Conservation (phyloP, 2,329 filamentous ascomycete genomes). For the Cylindrodendrum hubeiense region DNA sequence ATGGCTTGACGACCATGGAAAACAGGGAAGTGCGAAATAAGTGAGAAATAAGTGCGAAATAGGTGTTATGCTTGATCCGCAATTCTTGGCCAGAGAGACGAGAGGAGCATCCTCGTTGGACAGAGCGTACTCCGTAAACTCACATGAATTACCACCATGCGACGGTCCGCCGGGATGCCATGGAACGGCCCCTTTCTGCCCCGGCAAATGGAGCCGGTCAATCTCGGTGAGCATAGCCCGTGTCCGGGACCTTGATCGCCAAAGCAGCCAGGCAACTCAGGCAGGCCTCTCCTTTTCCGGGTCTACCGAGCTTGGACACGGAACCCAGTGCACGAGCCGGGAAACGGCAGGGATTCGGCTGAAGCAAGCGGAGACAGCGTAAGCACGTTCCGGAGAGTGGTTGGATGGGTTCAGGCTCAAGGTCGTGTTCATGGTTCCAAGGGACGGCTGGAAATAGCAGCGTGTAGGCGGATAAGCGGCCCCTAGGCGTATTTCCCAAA, state of each 20-base stretch:
- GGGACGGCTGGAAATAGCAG: slow-evolving; percentile 7
- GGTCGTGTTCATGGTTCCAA: not conserved
- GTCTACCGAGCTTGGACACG: not conserved
- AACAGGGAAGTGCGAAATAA: not conserved
- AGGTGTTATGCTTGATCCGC: not conserved
- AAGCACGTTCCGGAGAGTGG: slow-evolving; percentile 6
- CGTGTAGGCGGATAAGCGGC: not conserved
- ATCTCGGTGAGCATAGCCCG: slow-evolving; percentile 11
- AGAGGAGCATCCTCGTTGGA: not conserved
- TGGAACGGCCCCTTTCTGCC: slow-evolving; percentile 3
- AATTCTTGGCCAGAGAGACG: not conserved
- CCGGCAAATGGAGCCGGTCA: slow-evolving; percentile 6
- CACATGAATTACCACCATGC: slow-evolving; percentile 16
- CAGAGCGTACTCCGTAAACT: slow-evolving; percentile 17
- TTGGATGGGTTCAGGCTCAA: slow-evolving; percentile 6
- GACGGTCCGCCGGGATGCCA: slow-evolving; percentile 4
- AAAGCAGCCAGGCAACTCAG: slow-evolving; percentile 1
- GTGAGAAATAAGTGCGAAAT: not conserved
- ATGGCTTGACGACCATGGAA: not conserved
- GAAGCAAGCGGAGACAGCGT: slow-evolving; percentile 1
- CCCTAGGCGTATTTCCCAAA: slow-evolving; percentile 11
- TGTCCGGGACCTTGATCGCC: not conserved
- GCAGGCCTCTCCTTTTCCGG: slow-evolving; percentile 10
- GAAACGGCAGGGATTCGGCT: not conserved
- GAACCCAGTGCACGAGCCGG: slow-evolving; percentile 8